phyloP scores from a whole-genome alignment of 2,329 filamentous ascomycete genomes.

The Scedosporium dehoogii region DNA sequence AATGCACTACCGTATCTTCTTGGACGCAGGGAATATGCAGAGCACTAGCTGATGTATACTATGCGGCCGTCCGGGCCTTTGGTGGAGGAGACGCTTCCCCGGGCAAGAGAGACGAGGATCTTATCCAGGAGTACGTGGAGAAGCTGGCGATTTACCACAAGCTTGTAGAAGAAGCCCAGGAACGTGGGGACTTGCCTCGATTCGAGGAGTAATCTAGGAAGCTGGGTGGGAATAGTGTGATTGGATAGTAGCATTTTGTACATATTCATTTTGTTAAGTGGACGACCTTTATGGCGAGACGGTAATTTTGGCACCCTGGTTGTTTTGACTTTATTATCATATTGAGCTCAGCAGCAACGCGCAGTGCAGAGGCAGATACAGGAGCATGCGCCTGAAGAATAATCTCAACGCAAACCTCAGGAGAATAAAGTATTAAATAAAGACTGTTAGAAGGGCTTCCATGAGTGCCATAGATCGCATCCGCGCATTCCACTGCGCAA shows the following conservation, averaged over 20 bases:
- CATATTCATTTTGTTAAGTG: neutral
- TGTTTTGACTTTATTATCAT: too few relatives aligned
- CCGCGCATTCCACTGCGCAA: too few relatives aligned
- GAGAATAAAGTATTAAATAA: too few relatives aligned
- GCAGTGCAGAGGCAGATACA: too few relatives aligned
- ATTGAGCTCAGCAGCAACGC: too few relatives aligned
- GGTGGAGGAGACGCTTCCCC: constrained; percentile 22
- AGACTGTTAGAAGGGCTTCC: too few relatives aligned
- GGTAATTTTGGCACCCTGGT: too few relatives aligned
- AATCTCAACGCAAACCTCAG: too few relatives aligned
- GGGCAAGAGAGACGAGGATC: constrained; percentile 17
- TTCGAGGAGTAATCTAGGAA: neutral
- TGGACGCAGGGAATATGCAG: constrained; percentile 17
- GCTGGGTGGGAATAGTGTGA: neutral
- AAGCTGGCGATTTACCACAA: constrained; percentile 23
- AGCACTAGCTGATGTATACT: constrained; percentile 29
- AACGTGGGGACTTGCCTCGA: neutral
- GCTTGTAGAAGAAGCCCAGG: neutral
- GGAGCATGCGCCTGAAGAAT: too few relatives aligned
- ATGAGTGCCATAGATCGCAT: too few relatives aligned
- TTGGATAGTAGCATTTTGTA: neutral
- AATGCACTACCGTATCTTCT: constrained; percentile 18
- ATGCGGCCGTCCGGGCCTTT: constrained; percentile 25
- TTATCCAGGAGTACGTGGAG: constrained; percentile 22
- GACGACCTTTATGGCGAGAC: too few relatives aligned